Percentiles rank a stretch among this genome's conserved stretches.
These are phyloP conservation scores for Neurospora terricola DNA, from an alignment of 495 filamentous ascomycete genomes.

Conservation along the genomic window DNA sequence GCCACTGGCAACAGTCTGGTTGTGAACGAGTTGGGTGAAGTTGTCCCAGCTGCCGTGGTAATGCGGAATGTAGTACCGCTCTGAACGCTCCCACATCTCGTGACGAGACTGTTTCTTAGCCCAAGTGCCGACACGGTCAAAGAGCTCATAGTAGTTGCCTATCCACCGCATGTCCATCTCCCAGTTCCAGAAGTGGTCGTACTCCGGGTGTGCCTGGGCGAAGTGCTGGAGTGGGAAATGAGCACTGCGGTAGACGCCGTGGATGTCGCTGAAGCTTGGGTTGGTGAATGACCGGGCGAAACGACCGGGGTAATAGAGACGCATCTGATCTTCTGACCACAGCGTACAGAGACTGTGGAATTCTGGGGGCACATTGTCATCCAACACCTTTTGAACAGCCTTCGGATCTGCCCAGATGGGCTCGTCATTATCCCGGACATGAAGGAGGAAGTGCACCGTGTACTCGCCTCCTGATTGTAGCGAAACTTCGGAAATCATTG, in stretches of 20 bases:
- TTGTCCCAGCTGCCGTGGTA: constrained; percentile 84
- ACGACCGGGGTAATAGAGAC: constrained; percentile 67
- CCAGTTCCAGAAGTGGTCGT: constrained; percentile 96
- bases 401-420: constrained; percentile 53
- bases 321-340: constrained; percentile 93
- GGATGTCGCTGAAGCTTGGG: constrained; percentile 50
- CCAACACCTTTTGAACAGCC: constrained; percentile 48
- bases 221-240: constrained; percentile 92
- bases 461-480: constrained; percentile 71
- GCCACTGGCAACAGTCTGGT: constrained; percentile 41
- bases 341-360: constrained; percentile 80
- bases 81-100: constrained; percentile 81
- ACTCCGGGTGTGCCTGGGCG: constrained; percentile 79
- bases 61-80: constrained; percentile 80
- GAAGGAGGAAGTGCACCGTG: constrained; percentile 67
- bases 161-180: constrained; percentile 93
- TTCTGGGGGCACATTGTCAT: constrained; percentile 69
- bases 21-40: constrained; percentile 49
- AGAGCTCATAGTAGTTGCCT: constrained; percentile 89
- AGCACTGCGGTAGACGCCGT: constrained; percentile 83
- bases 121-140: constrained; percentile 65
- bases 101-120: constrained; percentile 70
- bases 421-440: constrained; percentile 57
- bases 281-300: constrained; percentile 58
- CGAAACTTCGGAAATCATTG: constrained; percentile 68